Evolutionary conservation across 257 asterid genomes (phyloP).

Genomic region (Jacaranda mimosifolia): DNA sequence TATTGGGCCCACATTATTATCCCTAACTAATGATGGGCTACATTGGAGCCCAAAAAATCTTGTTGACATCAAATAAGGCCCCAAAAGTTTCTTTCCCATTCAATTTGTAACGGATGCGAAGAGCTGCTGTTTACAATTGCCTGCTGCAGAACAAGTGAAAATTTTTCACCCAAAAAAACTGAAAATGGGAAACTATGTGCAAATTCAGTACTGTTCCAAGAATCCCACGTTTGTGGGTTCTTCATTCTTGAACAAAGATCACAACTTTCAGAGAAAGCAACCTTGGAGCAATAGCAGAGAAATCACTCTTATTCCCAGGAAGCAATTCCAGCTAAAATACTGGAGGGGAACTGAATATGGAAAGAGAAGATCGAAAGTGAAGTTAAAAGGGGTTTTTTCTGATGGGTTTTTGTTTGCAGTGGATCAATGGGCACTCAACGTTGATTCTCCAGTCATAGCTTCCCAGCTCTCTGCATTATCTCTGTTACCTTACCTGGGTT

Average conservation of each 20-base stretch:
- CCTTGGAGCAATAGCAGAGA: conserved; percentile 29
- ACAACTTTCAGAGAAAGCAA: conserved; percentile 16
- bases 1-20: too few species aligned
- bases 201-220: conserved; percentile 41
- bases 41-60: too few species aligned
- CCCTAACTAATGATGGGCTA: too few species aligned
- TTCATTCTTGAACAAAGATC: conserved; percentile 27
- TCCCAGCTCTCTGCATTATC: conserved; percentile 91
- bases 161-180: not conserved
- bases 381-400: conserved; percentile 37
- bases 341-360: conserved; percentile 34
- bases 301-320: conserved; percentile 34
- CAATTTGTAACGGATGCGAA: not conserved
- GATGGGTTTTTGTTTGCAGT: conserved; percentile 60
- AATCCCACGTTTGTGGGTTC: conserved; percentile 38
- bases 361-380: conserved; percentile 25
- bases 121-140: not conserved
- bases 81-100: not conserved
- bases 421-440: conserved; percentile 88
- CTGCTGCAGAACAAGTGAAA: not conserved
- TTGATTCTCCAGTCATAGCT: conserved; percentile 85
- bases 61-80: too few species aligned
- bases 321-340: conserved; percentile 36
- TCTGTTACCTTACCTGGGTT: conserved; percentile 84
- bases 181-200: conserved; percentile 41